A percentile compares a stretch with the other conserved stretches of the same genome.
Evolutionary conservation across 345 rosid genomes (phyloP).

Genomic region (Excoecaria agallocha): DNA sequence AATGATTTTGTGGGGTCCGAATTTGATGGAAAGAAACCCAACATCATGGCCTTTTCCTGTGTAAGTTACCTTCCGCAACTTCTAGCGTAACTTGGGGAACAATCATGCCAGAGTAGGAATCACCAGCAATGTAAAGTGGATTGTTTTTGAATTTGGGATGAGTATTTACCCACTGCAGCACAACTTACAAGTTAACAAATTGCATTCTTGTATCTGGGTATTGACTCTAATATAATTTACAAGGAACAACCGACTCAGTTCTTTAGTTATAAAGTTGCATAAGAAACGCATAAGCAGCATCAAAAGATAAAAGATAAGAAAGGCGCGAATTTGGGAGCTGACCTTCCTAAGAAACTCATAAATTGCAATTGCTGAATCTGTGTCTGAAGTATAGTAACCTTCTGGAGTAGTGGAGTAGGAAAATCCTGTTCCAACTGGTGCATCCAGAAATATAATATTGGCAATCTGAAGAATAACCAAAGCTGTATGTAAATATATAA

Average conservation of each 20-base stretch:
- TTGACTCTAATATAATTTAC: not conserved
- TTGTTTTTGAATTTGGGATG: conserved; percentile 31
- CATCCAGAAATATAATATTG: conserved; percentile 33
- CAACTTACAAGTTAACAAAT: not conserved
- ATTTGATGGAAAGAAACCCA: not conserved
- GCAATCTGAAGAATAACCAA: conserved; percentile 19
- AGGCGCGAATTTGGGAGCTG: not conserved
- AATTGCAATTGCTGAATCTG: conserved; percentile 6
- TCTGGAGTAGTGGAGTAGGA: conserved; percentile 26
- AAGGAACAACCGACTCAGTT: not conserved
- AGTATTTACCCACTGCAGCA: conserved; percentile 37
- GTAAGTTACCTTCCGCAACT: conserved; percentile 15
- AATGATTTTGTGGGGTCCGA: not conserved
- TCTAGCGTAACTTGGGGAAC: conserved; percentile 28
- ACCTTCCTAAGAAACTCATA: conserved; percentile 30
- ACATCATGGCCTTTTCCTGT: not conserved
- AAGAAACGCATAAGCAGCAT: not conserved
- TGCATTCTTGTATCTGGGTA: not conserved
- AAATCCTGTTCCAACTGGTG: conserved; percentile 38
- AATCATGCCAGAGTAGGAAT: conserved; percentile 47
- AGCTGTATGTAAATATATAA: not conserved
- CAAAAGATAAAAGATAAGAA: not conserved
- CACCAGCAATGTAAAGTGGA: conserved; percentile 43
- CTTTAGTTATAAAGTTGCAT: not conserved
- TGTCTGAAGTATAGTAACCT: conserved; percentile 21